These are phyloP conservation scores for Trichoderma semiorbis DNA, from an alignment of 2,329 filamentous ascomycete species.

Conservation along the genomic window DNA sequence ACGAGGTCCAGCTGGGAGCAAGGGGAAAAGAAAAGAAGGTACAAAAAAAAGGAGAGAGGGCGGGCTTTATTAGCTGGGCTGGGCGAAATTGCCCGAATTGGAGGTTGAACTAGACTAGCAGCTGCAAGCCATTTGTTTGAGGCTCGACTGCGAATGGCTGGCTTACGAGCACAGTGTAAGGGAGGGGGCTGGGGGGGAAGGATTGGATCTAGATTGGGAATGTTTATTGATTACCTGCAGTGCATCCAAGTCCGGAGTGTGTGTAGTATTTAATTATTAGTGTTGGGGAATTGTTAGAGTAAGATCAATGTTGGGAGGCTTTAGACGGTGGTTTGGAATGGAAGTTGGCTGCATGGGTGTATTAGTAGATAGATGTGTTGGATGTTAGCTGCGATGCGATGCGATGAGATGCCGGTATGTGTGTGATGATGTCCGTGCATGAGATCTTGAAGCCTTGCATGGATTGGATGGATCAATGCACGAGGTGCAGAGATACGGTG, in stretches of 20 bases:
- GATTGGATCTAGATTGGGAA: too few species aligned
- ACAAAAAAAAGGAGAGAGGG: not conserved
- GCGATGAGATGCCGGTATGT: not conserved
- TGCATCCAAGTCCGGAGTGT: not conserved
- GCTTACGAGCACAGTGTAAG: not conserved
- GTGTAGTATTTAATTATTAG: too few species aligned
- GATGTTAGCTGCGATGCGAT: too few species aligned
- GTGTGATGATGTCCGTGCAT: not conserved
- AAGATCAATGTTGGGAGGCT: not conserved
- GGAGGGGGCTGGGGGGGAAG: not conserved
- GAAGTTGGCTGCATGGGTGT: not conserved
- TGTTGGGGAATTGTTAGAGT: not conserved
- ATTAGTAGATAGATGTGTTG: too few species aligned
- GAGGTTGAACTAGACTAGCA: not conserved
- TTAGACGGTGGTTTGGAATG: not conserved
- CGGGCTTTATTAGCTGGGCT: not conserved
- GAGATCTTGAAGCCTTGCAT: not conserved
- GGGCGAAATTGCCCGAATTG: not conserved
- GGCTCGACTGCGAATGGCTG: constrained; percentile 14
- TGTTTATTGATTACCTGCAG: not conserved
- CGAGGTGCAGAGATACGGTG: not conserved
- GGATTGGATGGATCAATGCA: not conserved
- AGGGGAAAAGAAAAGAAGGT: not conserved
- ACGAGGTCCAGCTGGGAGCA: not conserved
- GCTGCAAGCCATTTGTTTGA: not conserved